These are phyloP conservation scores for Collariella sp. DNA, from an alignment of 495 filamentous ascomycete genomes.

Conservation along the genomic window DNA sequence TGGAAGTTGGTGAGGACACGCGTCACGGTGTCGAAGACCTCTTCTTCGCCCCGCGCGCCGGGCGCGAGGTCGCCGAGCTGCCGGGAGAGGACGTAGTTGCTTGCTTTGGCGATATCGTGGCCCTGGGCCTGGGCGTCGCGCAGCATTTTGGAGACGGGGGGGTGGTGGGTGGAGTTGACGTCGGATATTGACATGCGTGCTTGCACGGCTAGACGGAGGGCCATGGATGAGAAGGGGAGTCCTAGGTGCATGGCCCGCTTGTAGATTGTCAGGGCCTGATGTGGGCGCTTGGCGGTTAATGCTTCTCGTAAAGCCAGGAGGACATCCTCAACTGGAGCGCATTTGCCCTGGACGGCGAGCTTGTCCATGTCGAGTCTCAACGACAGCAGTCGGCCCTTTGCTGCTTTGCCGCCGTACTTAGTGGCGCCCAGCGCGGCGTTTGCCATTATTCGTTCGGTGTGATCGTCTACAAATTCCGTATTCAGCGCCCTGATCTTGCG, in stretches of 20 bases:
- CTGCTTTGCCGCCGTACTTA: constrained; percentile 12
- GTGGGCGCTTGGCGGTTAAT: constrained; percentile 14
- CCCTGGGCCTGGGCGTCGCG: constrained; percentile 25
- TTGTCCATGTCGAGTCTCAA: constrained; percentile 13
- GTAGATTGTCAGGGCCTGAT: constrained; percentile 28
- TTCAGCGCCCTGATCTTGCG: constrained; percentile 24
- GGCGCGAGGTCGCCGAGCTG: constrained; percentile 16
- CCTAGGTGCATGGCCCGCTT: constrained; percentile 24
- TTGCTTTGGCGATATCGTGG: constrained; percentile 25
- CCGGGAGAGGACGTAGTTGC: constrained; percentile 24
- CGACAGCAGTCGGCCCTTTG: constrained; percentile 17
- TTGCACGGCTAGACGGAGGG: constrained; percentile 33
- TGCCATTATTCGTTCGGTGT: constrained; percentile 33
- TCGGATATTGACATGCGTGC: constrained; percentile 35
- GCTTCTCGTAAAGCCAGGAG: constrained; percentile 32
- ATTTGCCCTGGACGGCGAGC: constrained; percentile 18
- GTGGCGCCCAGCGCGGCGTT: constrained; percentile 23
- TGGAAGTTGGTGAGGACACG: constrained; percentile 12
- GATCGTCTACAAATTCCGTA: constrained; percentile 22
- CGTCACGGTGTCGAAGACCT: not conserved
- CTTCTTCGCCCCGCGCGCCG: not conserved
- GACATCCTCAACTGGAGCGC: constrained; percentile 22
- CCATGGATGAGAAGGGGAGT: constrained; percentile 24
- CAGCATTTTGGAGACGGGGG: constrained; percentile 27
- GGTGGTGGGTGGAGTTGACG: constrained; percentile 6